A percentile compares a stretch with the other conserved stretches of the same genome.
Evolutionary conservation across 805 yeast genomes (phyloP).

Genomic region (Nakazawaea ishiwadae): DNA sequence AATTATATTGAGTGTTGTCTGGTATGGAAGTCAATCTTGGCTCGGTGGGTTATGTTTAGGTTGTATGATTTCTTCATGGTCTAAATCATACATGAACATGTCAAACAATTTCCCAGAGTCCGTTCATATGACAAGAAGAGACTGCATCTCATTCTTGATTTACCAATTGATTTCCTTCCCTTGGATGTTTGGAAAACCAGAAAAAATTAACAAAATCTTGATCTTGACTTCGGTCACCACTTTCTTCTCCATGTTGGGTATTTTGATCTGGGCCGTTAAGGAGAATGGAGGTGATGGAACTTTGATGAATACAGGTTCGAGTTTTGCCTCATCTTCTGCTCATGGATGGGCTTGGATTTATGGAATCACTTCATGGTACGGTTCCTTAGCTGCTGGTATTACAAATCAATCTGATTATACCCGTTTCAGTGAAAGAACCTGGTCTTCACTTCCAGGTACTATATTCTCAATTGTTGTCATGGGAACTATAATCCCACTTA

Average conservation of each 20-base stretch:
- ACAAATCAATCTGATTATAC: conserved; percentile 33
- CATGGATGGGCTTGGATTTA: conserved; percentile 38
- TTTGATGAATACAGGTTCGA: conserved; percentile 24
- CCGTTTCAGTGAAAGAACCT: conserved; percentile 26
- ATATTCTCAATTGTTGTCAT: conserved; percentile 29
- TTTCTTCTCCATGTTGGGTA: conserved; percentile 30
- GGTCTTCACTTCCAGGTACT: conserved; percentile 17
- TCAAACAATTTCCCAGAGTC: conserved; percentile 33
- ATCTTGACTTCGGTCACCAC: conserved; percentile 20
- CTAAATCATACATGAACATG: conserved; percentile 32
- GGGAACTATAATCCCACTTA: conserved; percentile 39
- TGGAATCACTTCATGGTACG: conserved; percentile 35
- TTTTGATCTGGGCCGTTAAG: conserved; percentile 24
- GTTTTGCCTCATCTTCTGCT: background rate
- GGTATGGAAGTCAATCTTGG: conserved; percentile 42
- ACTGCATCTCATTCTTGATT: conserved; percentile 37
- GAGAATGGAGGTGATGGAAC: conserved; percentile 30
- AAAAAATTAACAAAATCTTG: conserved; percentile 22
- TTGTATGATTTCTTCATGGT: conserved; percentile 32
- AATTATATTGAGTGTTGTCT: conserved; percentile 38
- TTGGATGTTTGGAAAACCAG: conserved; percentile 38
- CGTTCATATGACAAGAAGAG: conserved; percentile 34
- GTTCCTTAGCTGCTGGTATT: conserved; percentile 34
- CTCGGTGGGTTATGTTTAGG: conserved; percentile 41
- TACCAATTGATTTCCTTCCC: conserved; percentile 41